Evolutionary conservation across 169 alveolate genomes (phyloP), one percentile per base, ranked within the genome.

Genomic region (Toxoplasma gondii): DNA sequence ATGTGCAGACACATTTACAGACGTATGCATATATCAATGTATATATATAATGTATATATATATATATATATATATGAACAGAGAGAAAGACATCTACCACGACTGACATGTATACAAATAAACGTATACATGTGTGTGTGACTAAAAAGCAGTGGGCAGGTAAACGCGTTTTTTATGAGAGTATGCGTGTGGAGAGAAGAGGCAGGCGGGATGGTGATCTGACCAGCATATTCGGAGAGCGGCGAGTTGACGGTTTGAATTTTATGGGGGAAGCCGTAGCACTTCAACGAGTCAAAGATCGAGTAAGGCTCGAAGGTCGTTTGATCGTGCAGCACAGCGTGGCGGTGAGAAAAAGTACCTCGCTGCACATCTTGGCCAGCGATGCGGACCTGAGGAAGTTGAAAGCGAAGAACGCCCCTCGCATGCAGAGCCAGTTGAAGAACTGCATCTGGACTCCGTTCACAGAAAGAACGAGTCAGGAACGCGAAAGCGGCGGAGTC

Each of bases 331-430:
- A 99, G 95, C 36, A 97, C 98, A 7, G 99, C 98, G 94, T 99
- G 99, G 90, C 99, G 95, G 92, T 99, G 99, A 0, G 99, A 98
- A 94, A 99, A 99, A 4, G 99, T 99, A 41, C 99, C 99, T 74
- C 99, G 97, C 94, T 98, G 99, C 64, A 98, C 98, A 93, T 99
- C 99, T 91, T 99, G 99, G 0, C 99, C 99, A 38, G 98, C 96
- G 24, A 98, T 88, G 88, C 99, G 97, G 17, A 98, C 98, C 95
- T 95, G 87, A 34, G 39, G n/a, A n/a, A n/a, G n/a, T n/a, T n/a
- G n/a, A n/a, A n/a, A 34, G 39, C 49, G 43, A 69, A 88, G 88
- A 38, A 88, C 78, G n/a, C 88, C n/a, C 43, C 29, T 83, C n/a
- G n/a, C n/a, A n/a, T n/a, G n/a, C n/a, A n/a, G n/a, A n/a, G n/a